Evolutionary conservation across 352 stramenopile genomes (phyloP).

Genomic region (Globisporangium cederbergense): DNA sequence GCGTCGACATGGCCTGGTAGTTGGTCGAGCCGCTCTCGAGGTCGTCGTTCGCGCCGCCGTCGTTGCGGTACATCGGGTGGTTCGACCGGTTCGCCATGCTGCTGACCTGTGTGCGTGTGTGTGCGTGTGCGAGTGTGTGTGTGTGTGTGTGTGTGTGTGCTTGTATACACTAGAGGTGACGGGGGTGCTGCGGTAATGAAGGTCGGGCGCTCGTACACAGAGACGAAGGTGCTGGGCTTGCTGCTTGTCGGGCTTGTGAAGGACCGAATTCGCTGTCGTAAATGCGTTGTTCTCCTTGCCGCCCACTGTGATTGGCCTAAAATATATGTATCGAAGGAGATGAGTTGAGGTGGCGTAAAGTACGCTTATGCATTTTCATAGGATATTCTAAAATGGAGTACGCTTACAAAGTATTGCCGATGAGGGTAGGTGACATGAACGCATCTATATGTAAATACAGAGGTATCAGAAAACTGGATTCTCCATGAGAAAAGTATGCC

Average conservation of each 20-base stretch:
- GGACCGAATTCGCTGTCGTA: no score
- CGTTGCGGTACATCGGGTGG: constrained; percentile 31
- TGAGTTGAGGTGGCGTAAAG: no score
- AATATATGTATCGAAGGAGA: no score
- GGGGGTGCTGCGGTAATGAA: not conserved
- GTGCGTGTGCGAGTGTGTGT: no score
- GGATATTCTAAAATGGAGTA: no score
- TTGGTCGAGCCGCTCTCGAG: constrained; percentile 17
- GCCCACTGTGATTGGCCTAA: no score
- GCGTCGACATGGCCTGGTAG: constrained; percentile 64
- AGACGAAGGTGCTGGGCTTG: not conserved
- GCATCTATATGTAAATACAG: not conserved
- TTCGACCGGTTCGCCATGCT: constrained; percentile 26
- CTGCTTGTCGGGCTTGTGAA: no score
- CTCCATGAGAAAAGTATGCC: not conserved
- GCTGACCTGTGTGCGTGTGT: not conserved
- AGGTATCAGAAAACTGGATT: not conserved
- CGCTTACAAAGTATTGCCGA: no score
- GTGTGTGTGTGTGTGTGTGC: no score
- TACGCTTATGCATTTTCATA: no score
- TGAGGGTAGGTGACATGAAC: no score
- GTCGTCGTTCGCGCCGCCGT: constrained; percentile 8
- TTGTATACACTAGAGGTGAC: not conserved
- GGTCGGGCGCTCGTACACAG: not conserved
- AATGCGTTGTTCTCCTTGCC: no score